Evolutionary conservation across 1,284 basidiomycete genomes (phyloP).

Genomic region (Cryptococcus sp.): DNA sequence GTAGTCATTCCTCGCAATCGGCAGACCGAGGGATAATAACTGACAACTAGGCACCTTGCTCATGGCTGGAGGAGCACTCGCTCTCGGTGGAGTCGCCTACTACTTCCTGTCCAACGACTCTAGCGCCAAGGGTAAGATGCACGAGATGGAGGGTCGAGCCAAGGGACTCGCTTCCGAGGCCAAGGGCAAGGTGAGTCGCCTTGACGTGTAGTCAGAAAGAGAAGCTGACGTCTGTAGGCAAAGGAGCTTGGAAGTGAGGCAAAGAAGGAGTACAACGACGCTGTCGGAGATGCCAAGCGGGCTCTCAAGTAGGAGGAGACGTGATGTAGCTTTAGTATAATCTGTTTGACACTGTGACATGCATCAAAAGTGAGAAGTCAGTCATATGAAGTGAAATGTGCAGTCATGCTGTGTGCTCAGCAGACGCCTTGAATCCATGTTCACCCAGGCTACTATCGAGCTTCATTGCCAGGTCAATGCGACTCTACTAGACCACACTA

Average conservation of each 20-base stretch:
- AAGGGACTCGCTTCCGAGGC: neutral
- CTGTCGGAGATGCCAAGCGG: neutral
- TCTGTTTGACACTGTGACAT: too few species aligned
- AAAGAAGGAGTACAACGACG: conserved; percentile 1
- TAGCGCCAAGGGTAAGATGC: neutral
- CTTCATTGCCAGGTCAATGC: too few species aligned
- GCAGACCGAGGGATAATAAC: neutral
- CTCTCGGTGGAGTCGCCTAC: conserved; percentile 3
- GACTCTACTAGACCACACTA: too few species aligned
- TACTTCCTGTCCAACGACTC: conserved; percentile 1
- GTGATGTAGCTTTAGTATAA: too few species aligned
- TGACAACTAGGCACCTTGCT: conserved; percentile 2
- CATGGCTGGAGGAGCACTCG: conserved; percentile 2
- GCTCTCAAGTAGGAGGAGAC: conserved; percentile 1
- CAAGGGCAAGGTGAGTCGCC: conserved; percentile 3
- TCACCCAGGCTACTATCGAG: too few species aligned
- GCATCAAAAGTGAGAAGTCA: too few species aligned
- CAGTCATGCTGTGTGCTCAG: too few species aligned
- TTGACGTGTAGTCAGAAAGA: neutral
- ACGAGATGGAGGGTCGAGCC: neutral
- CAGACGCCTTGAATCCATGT: too few species aligned
- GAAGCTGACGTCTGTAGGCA: neutral
- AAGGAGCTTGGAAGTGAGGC: neutral
- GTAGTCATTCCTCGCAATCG: neutral
- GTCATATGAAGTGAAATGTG: too few species aligned